Evolutionary conservation across 2,329 filamentous ascomycete genomes (phyloP), one percentile per base, ranked within the genome.

Genomic region (Ilyonectria sp.): DNA sequence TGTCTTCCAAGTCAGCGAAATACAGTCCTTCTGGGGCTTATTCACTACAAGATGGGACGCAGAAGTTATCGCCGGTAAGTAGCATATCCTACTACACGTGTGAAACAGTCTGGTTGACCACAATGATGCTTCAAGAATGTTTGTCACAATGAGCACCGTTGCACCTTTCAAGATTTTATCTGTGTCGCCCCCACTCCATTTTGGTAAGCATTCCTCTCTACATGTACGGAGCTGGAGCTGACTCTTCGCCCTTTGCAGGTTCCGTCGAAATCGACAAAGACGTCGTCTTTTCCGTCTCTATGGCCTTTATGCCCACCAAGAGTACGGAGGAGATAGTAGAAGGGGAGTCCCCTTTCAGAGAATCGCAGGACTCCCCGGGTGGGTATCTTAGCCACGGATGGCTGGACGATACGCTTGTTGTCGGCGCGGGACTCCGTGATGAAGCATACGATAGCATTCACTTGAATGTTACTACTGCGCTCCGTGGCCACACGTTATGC

Each of bases 401-500:
- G 59, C 40, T 62, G 19, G 59, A 62, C 31, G 59, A 62, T 49
- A 62, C 59, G 4, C 17, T 62, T 46, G 49, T 62, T 9, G 49
- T 62, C 11, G 59, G 59, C 13, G 50, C 59, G 13, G 59, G 59
- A 10, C 59, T 62, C 13, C 49, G 59, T 4, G 49, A 62, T 13
- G 59, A 55, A 37, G 29, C 33, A 11, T 62, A 62, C 9, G 59
- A 47, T 10, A 55, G 59, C n/a, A 55, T 62, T 31, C 59, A 62
- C 21, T n/a, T 62, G 9, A 46, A 23, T 26, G 37, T 62, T 3
- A 4, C 2, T 5, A 29, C n/a, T 55, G 59, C 59, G 8, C 59
- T 62, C 2, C 59, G 50, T 3, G 49, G 59, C 11, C 31, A 77
- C 69, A 55, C 29, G 10, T 40, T 43, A 17, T 43, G 40, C 17